Conservation (phyloP, 139 green algal species). For the Parachlorella kessleri region DNA sequence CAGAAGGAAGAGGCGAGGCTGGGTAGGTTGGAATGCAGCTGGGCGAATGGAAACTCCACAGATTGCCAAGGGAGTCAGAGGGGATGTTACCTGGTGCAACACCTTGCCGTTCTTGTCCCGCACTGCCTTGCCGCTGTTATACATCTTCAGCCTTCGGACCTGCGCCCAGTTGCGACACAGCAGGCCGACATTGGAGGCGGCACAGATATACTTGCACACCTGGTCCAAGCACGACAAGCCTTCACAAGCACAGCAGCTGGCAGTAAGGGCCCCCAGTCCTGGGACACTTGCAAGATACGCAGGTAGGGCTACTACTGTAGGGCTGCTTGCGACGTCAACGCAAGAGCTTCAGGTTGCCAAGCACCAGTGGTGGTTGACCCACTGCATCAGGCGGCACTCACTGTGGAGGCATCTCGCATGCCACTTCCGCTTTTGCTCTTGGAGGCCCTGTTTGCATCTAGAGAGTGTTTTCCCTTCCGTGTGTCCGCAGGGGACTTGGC, state of each 20-base stretch:
- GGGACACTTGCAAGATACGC: background rate
- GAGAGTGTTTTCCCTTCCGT: constrained; percentile 81
- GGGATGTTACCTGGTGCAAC: constrained; percentile 69
- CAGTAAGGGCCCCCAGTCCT: background rate
- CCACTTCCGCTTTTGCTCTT: constrained; percentile 55
- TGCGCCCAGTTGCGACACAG: constrained; percentile 38
- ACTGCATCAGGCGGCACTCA: too few species aligned
- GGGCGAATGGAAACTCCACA: too few species aligned
- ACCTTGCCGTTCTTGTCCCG: constrained; percentile 92
- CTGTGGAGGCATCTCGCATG: constrained; percentile 77
- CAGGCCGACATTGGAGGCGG: too few species aligned
- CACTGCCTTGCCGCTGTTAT: constrained; percentile 79
- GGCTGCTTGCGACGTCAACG: background rate
- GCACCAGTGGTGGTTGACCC: too few species aligned
- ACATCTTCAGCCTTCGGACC: constrained; percentile 96
- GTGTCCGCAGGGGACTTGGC: constrained; percentile 39
- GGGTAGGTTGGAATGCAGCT: too few species aligned
- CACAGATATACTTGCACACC: too few species aligned
- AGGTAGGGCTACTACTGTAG: too few species aligned
- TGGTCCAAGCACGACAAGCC: too few species aligned
- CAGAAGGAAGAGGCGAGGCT: background rate
- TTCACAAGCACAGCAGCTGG: too few species aligned
- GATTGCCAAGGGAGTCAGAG: too few species aligned
- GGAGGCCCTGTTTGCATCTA: constrained; percentile 70
- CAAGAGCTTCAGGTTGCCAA: too few species aligned